Evolutionary conservation across 2,329 filamentous ascomycete species (phyloP).

Genomic region (Ambrosiella beaveri): DNA sequence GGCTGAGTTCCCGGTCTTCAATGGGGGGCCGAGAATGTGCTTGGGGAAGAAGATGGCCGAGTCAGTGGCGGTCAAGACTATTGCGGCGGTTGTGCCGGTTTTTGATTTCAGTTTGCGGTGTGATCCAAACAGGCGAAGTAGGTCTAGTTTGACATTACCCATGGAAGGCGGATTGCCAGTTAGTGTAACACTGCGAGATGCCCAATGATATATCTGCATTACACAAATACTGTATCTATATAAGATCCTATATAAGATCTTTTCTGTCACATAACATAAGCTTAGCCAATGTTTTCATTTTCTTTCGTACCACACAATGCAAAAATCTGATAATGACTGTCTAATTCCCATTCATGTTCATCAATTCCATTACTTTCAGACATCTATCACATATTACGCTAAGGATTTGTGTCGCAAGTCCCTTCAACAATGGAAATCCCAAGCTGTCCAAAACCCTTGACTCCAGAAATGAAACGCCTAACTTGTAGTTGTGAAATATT

Average conservation of each 20-base stretch:
- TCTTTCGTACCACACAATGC: too few species aligned
- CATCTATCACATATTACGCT: not conserved
- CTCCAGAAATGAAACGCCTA: not conserved
- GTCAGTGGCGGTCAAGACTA: slow-evolving; percentile 36
- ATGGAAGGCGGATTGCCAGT: slow-evolving; percentile 42
- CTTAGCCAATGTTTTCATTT: too few species aligned
- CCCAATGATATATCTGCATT: not conserved
- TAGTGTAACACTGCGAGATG: not conserved
- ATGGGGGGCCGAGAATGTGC: slow-evolving; percentile 43
- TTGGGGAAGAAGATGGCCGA: slow-evolving; percentile 50
- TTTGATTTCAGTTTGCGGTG: slow-evolving; percentile 31
- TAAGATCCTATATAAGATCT: too few species aligned
- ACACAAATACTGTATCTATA: too few species aligned
- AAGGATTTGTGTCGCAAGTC: not conserved
- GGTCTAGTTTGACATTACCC: slow-evolving; percentile 44
- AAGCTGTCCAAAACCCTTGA: not conserved
- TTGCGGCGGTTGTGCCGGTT: slow-evolving; percentile 29
- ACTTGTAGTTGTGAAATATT: not conserved
- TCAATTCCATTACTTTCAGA: not conserved
- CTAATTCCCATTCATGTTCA: not conserved
- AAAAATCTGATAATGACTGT: not conserved
- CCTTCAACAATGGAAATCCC: not conserved
- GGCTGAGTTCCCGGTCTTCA: slow-evolving; percentile 46
- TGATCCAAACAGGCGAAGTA: slow-evolving; percentile 24
- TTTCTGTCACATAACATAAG: too few species aligned